Evolutionary conservation across 1,139 yeast genomes (phyloP), one percentile per base, ranked within the genome.

Genomic region (Lodderomyces pseudojiufengensis): DNA sequence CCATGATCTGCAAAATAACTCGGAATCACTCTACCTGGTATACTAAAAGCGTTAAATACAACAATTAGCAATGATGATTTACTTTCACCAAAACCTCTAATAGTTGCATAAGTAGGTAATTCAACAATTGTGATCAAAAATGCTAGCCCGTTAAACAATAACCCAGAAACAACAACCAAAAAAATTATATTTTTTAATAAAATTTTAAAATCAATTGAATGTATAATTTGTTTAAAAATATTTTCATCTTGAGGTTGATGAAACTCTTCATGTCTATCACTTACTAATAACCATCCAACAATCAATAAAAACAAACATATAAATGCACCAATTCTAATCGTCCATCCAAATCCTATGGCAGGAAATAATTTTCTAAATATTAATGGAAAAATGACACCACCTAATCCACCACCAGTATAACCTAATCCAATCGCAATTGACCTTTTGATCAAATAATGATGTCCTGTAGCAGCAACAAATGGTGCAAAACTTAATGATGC

Each of bases 91-190:
- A 46, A 48, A 3, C 65, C 65, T 35, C 48, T 48, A 3, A 57
- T 52, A 20, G 57, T 51, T 3, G 65, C 61, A 40, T 59, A 61
- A 1, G 61, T 50, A 2, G 63, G 57, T 28, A 58, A 43, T 37
- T 54, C 57, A 10, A 60, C 57, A 29, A 50, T 32, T 1, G 61
- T 43, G 9, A 59, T 45, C 30, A 55, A 45, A 39, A 56, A 57
- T 8, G 57, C 55, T 22, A 61, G 51, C 9, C 65, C 64, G 45
- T 58, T 60, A n/a, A 62, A 63, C 12, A 61, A 44, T 34, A 61
- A 47, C 12, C 61, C 55, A 14, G 55, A 27, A 4, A 59, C 65
- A 30, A 61, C 43, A 33, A 54, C 50, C 2, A 56, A 39, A 38
- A 55, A 61, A 22, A 55, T 47, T 37, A 35, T 46, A 36, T 57